Base-by-base conservation (phyloP, 441 rosid species). In the Pelargonium fulgidum region DNA sequence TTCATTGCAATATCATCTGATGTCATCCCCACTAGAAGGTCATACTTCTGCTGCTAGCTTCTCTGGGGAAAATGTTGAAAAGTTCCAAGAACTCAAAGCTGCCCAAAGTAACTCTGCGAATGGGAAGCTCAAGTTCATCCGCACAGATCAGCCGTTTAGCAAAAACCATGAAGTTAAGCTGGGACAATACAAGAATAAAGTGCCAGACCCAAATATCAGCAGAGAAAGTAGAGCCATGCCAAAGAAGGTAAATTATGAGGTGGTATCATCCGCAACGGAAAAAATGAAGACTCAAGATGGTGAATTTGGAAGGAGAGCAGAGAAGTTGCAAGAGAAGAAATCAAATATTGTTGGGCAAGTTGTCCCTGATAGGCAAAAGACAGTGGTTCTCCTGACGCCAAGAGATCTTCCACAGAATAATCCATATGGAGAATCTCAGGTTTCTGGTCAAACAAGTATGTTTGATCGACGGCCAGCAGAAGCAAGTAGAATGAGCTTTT, bases 1-100 rank as follows among this genome's bases (percentile, higher is more conserved):
- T 67, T 77, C 89, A 0, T 72, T 85, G 65, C 86, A 81, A 75
- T 80, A 69, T 74, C 85, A 81, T 85, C 79, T 81, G 74, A 76
- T 78, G 76, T 79, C 89, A 17, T 82, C 90, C 73, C 77, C 85
- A 19, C 33, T 50, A 2, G 79, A 77, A 70, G 75, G 74, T 70
- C 66, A 67, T 71, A 58, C 76, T 59, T 75, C 76, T 68, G 75
- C 62, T 50, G 68, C 36, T 39, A 83, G 75, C 41, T 72, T 79
- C 11, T 72, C 50, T 22, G 78, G 73, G 71, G 87, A 85, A 62
- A 54, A 65, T 68, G 65, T 62, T 68, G 71, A 65, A 47, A 79
- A 74, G 72, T 75, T 75, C 54, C 79, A 72, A 42, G 75, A 79
- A 75, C 74, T 29, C 68, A 65, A 69, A 72, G 63, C 66, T 72